These are phyloP conservation scores for Lactarius trivialis DNA, from an alignment of 768 basidiomycete species.

Conservation along the genomic window DNA sequence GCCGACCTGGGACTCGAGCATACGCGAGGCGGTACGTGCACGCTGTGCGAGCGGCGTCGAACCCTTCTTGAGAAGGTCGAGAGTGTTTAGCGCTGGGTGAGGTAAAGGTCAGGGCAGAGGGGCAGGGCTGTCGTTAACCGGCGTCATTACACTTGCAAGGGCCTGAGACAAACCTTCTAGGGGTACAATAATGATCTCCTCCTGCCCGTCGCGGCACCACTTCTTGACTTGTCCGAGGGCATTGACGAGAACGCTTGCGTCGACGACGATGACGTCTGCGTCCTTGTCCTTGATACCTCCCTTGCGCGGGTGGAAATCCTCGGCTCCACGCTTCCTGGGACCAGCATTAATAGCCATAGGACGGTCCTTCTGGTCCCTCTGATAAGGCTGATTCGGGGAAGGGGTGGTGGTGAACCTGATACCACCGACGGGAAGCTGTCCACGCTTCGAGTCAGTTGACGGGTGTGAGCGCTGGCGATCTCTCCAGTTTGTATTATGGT, in stretches of 20 bases:
- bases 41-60: slow-evolving; percentile 69
- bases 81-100: slow-evolving; percentile 79
- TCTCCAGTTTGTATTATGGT: slow-evolving; percentile 10
- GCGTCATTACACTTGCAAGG: too few species aligned
- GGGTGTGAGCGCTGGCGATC: slow-evolving; percentile 18
- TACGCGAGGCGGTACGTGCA: slow-evolving; percentile 81
- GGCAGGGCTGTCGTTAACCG: not conserved
- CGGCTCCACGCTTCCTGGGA: slow-evolving; percentile 6
- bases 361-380: slow-evolving; percentile 8
- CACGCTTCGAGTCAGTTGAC: slow-evolving; percentile 26
- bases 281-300: slow-evolving; percentile 37
- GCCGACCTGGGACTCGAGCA: slow-evolving; percentile 83
- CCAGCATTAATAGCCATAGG: not conserved
- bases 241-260: slow-evolving; percentile 77
- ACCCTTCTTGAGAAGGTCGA: slow-evolving; percentile 91
- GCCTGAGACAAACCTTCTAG: slow-evolving; percentile 63
- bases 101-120: not conserved
- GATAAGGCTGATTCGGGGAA: not conserved
- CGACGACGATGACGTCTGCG: slow-evolving; percentile 70
- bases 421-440: slow-evolving; percentile 13
- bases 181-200: slow-evolving; percentile 77
- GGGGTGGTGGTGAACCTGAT: slow-evolving; percentile 11
- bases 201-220: slow-evolving; percentile 70
- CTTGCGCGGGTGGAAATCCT: not conserved
- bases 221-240: slow-evolving; percentile 72